Conservation (phyloP, 768 basidiomycete species). For the Gymnopilus junonius region DNA sequence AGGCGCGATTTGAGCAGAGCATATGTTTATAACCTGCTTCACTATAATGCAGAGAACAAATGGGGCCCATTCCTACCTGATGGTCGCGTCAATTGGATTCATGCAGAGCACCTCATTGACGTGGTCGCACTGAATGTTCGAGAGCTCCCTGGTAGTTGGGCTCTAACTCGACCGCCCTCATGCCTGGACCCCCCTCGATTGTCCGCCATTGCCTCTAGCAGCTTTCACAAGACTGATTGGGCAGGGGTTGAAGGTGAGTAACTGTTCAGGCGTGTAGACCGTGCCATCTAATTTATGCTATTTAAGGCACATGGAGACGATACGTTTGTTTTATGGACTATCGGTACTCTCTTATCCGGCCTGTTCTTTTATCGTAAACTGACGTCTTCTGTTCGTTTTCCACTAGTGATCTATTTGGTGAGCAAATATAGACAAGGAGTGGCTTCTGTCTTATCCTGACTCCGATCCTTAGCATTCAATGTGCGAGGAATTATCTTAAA, state of each 20-base stretch:
- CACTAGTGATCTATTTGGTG: constrained; percentile 21
- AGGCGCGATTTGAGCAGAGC: constrained; percentile 55
- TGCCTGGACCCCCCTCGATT: constrained; percentile 56
- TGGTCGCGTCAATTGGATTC: constrained; percentile 61
- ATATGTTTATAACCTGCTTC: constrained; percentile 67
- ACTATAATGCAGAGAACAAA: constrained; percentile 51
- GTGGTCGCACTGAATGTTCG: constrained; percentile 57
- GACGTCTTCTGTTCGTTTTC: background rate
- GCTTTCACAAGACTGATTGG: constrained; percentile 52
- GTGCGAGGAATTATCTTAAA: constrained; percentile 32
- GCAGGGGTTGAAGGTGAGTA: constrained; percentile 65
- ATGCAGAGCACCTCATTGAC: constrained; percentile 61
- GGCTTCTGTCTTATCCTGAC: background rate
- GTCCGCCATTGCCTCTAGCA: constrained; percentile 56
- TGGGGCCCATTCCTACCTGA: constrained; percentile 63
- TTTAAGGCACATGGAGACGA: constrained; percentile 66
- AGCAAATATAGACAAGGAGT: background rate
- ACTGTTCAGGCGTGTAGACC: background rate
- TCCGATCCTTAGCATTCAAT: constrained; percentile 47
- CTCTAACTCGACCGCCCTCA: constrained; percentile 47
- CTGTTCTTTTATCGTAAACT: too few species aligned
- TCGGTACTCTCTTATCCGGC: constrained; percentile 38
- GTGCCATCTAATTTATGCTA: background rate
- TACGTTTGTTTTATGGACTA: constrained; percentile 84
- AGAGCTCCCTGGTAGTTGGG: constrained; percentile 43